phyloP scores from a whole-genome alignment of 208 protist genomes.

The Herpetomonas samuelpessoai region DNA sequence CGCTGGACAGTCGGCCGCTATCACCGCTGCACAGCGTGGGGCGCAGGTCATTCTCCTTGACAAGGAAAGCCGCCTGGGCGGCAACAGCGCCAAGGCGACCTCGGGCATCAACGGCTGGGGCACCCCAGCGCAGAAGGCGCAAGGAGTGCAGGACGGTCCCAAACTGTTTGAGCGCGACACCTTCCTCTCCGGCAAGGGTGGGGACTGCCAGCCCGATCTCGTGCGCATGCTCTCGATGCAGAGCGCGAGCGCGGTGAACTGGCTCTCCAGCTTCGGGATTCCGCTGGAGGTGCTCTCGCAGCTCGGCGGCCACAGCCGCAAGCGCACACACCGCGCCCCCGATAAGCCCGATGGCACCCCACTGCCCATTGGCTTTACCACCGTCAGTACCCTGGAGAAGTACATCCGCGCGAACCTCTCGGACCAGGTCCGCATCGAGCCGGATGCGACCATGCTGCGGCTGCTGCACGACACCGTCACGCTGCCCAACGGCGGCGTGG shows the following conservation, averaged over 20 bases:
- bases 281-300: constrained; percentile 83
- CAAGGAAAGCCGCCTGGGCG: constrained; percentile 86
- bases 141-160: constrained; percentile 53
- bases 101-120: constrained; percentile 95
- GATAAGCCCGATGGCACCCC: constrained; percentile 71
- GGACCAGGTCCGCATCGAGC: constrained; percentile 62
- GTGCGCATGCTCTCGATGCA: constrained; percentile 81
- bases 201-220: constrained; percentile 63
- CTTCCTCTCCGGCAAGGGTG: constrained; percentile 59
- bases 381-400: constrained; percentile 80
- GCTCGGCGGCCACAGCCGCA: constrained; percentile 86
- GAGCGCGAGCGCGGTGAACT: constrained; percentile 75
- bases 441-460: constrained; percentile 31
- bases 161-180: constrained; percentile 86
- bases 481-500: constrained; percentile 31
- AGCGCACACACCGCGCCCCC: constrained; percentile 85
- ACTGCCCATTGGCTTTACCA: constrained; percentile 87
- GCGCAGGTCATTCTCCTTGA: constrained; percentile 92
- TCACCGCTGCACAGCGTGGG: constrained; percentile 73
- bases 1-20: constrained; percentile 77
- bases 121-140: constrained; percentile 80
- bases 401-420: constrained; percentile 61
- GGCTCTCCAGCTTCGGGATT: constrained; percentile 77
- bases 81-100: constrained; percentile 96
- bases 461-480: constrained; percentile 37